Conservation (phyloP, 768 basidiomycete species). For the Mrakia frigida region DNA sequence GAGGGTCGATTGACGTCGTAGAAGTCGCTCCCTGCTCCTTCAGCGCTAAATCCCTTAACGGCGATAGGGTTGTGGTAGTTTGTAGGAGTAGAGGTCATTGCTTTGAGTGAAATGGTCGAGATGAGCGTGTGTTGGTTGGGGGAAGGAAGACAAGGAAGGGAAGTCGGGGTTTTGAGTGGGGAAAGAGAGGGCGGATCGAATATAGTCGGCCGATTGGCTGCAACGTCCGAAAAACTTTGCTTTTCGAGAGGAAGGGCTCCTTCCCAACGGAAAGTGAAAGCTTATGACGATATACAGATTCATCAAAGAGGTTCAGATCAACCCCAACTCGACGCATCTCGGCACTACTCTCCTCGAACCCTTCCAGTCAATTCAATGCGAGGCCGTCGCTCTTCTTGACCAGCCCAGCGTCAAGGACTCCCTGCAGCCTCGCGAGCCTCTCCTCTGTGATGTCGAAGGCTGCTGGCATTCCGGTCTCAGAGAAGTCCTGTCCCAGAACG, state of each 20-base stretch:
- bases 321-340: too few relatives aligned
- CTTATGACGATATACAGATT: not conserved
- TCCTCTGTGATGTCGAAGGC: conserved; percentile 22
- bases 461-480: conserved; percentile 10
- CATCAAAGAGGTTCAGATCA: not conserved
- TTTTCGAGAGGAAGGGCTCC: too few relatives aligned
- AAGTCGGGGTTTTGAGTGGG: not conserved
- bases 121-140: too few relatives aligned
- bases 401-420: not conserved
- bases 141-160: too few relatives aligned
- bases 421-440: not conserved
- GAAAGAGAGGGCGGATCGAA: not conserved
- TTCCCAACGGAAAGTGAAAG: too few relatives aligned
- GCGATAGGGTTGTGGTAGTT: conserved; percentile 13
- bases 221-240: too few relatives aligned
- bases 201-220: too few relatives aligned
- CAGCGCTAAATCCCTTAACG: not conserved
- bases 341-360: too few relatives aligned
- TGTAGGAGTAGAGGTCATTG: not conserved
- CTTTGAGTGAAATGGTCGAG: too few relatives aligned
- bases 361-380: not conserved
- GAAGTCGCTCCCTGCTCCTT: not conserved
- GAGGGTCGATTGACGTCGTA: not conserved
- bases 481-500: conserved; percentile 1
- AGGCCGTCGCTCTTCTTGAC: not conserved